These are phyloP conservation scores for Gossypium schwendimanii DNA, from an alignment of 441 rosid species.

Conservation along the genomic window DNA sequence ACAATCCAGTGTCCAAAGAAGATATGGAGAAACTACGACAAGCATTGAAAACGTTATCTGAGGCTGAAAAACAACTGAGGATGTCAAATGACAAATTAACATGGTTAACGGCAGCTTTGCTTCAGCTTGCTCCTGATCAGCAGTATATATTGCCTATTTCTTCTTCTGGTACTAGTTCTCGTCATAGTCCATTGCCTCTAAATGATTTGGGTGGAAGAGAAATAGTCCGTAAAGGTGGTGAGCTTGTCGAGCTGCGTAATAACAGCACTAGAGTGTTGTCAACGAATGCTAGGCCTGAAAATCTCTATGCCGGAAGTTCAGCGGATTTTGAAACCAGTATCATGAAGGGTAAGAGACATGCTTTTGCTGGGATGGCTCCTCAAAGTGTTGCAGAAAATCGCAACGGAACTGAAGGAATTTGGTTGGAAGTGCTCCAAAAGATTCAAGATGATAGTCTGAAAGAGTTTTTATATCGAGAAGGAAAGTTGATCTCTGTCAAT, in stretches of 20 bases:
- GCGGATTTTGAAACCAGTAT: conserved; percentile 29
- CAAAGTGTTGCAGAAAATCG: conserved; percentile 33
- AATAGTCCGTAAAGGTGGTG: conserved; percentile 23
- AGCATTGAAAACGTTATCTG: conserved; percentile 86
- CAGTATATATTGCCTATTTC: conserved; percentile 70
- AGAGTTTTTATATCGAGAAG: conserved; percentile 81
- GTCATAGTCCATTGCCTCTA: conserved; percentile 48
- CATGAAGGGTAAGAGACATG: conserved; percentile 32
- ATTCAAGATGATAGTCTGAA: conserved; percentile 44
- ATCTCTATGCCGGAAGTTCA: conserved; percentile 27
- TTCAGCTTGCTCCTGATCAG: conserved; percentile 95
- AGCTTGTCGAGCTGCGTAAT: conserved; percentile 19
- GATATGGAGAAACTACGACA: conserved; percentile 94
- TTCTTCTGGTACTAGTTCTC: conserved; percentile 63
- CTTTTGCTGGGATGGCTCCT: conserved; percentile 35
- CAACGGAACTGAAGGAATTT: conserved; percentile 58
- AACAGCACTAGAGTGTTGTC: conserved; percentile 31
- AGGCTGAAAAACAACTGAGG: conserved; percentile 93
- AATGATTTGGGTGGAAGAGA: conserved; percentile 36
- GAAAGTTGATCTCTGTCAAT: conserved; percentile 68
- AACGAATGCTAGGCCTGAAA: conserved; percentile 28
- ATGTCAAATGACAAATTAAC: conserved; percentile 80
- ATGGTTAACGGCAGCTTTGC: conserved; percentile 94
- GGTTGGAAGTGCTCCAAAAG: conserved; percentile 75
- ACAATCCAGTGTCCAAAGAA: conserved; percentile 73